These are phyloP conservation scores for Termitomyces sp. DNA, from an alignment of 768 basidiomycete species.

Conservation along the genomic window DNA sequence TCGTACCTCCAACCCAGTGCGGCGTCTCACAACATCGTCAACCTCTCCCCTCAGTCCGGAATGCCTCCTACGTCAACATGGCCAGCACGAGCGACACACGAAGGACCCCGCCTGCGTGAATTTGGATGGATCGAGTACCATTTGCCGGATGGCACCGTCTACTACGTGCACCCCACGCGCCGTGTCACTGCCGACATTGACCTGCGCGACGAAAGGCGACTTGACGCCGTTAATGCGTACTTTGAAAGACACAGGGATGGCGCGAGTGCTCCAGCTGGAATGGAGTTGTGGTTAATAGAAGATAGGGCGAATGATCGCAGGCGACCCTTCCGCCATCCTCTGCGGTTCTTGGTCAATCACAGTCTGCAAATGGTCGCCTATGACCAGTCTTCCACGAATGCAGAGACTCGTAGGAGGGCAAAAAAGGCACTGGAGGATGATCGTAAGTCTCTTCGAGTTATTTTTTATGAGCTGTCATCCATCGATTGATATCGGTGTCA, in stretches of 20 bases:
- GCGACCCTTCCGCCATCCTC: constrained; percentile 30
- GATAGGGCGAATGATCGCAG: constrained; percentile 18
- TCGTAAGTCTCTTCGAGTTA: constrained; percentile 28
- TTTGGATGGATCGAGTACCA: constrained; percentile 74
- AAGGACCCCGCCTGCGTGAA: constrained; percentile 34
- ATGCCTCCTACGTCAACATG: constrained; percentile 12
- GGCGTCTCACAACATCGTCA: constrained; percentile 13
- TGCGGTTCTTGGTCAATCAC: constrained; percentile 66
- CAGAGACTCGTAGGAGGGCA: constrained; percentile 19
- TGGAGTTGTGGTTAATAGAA: constrained; percentile 65
- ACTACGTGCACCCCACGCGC: constrained; percentile 62
- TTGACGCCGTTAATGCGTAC: constrained; percentile 47
- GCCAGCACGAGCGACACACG: constrained; percentile 18
- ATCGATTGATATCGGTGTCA: constrained; percentile 20
- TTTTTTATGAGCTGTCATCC: background rate
- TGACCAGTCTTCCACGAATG: constrained; percentile 33
- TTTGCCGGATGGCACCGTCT: constrained; percentile 68
- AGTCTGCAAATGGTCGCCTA: constrained; percentile 44
- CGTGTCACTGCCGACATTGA: constrained; percentile 70
- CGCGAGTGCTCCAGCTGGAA: constrained; percentile 25
- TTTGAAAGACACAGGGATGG: constrained; percentile 31
- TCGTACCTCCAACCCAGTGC: constrained; percentile 25
- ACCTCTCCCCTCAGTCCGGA: constrained; percentile 20
- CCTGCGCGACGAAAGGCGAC: constrained; percentile 44
- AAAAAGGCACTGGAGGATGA: constrained; percentile 32